Conservation (phyloP, 805 yeast species). For the Barnettozyma californica region DNA sequence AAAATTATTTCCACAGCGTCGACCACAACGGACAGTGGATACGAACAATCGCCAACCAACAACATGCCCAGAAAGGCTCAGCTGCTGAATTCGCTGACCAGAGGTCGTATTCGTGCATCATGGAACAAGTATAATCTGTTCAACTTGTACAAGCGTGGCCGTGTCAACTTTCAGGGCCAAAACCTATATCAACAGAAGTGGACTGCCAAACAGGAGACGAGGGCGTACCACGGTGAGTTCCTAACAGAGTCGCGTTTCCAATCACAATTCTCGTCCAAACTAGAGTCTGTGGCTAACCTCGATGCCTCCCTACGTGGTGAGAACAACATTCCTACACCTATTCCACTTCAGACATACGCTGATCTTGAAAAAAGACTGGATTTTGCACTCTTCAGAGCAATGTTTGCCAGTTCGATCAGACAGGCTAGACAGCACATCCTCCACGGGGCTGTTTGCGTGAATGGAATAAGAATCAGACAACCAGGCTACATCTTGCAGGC, state of each 20-base stretch:
- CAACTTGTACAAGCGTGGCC: constrained; percentile 74
- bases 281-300: constrained; percentile 83
- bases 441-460: constrained; percentile 78
- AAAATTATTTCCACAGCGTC: not conserved
- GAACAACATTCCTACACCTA: constrained; percentile 61
- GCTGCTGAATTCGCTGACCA: constrained; percentile 49
- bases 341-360: constrained; percentile 83
- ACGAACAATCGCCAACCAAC: not conserved
- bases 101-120: constrained; percentile 79
- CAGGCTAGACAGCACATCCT: constrained; percentile 88
- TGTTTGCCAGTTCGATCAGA: constrained; percentile 90
- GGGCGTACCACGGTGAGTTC: constrained; percentile 95
- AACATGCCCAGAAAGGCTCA: constrained; percentile 60
- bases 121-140: constrained; percentile 89
- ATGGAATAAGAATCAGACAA: constrained; percentile 71
- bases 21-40: not conserved
- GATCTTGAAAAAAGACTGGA: constrained; percentile 85
- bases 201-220: constrained; percentile 83
- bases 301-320: constrained; percentile 72
- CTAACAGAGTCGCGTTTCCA: constrained; percentile 82
- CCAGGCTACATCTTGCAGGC: constrained; percentile 74
- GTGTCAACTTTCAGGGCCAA: constrained; percentile 46
- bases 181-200: constrained; percentile 91
- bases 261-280: constrained; percentile 55
- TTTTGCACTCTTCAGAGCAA: constrained; percentile 81